Evolutionary conservation across 192 early-diverging fungal genomes (phyloP).

Genomic region (Coemansia sp.): DNA sequence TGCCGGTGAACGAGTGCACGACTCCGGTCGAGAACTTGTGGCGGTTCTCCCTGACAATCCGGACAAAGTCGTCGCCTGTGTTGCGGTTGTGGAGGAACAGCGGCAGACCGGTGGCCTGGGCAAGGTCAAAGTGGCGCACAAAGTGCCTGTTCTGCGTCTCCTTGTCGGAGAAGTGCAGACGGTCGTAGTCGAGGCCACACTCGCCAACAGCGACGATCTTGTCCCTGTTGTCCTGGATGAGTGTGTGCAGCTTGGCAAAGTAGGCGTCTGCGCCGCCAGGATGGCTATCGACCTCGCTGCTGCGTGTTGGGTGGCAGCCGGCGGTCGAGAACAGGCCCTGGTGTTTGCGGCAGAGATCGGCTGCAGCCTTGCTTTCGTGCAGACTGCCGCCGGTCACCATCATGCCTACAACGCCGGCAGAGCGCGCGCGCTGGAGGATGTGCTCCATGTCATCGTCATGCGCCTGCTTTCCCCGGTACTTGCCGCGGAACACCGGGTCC

Average conservation of each 20-base stretch:
- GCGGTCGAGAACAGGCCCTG: conserved; percentile 68
- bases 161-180: conserved; percentile 78
- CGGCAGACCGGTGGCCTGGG: conserved; percentile 74
- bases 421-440: conserved; percentile 65
- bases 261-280: conserved; percentile 64
- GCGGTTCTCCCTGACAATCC: conserved; percentile 62
- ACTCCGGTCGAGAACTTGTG: conserved; percentile 68
- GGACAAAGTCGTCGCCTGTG: conserved; percentile 75
- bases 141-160: conserved; percentile 78
- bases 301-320: conserved; percentile 85
- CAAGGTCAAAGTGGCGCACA: conserved; percentile 75
- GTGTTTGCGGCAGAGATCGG: conserved; percentile 57
- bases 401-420: conserved; percentile 70
- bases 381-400: conserved; percentile 79
- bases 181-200: conserved; percentile 93
- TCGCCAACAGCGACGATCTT: conserved; percentile 92
- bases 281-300: conserved; percentile 65
- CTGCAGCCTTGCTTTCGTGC: conserved; percentile 61
- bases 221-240: conserved; percentile 37
- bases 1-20: conserved; percentile 89
- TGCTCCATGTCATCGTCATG: conserved; percentile 71
- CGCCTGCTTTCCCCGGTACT: conserved; percentile 74
- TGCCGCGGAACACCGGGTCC: conserved; percentile 80
- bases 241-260: conserved; percentile 54
- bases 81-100: conserved; percentile 93